Evolutionary conservation across 176 grass and related monocot species (phyloP).

Genomic region (Avena sativa): DNA sequence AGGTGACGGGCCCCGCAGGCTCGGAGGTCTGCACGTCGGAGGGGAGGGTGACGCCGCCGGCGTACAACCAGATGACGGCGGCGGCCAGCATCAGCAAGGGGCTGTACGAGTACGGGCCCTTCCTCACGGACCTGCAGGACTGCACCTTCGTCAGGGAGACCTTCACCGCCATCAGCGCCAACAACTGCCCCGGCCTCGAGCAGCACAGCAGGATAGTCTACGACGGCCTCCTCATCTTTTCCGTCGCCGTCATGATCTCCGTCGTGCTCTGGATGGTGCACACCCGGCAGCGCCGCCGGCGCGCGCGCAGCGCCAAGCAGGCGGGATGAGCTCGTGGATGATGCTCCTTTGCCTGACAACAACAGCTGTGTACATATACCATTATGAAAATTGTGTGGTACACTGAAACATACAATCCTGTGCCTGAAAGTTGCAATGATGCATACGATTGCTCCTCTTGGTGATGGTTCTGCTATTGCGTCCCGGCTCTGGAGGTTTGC

Average conservation of each 20-base stretch:
- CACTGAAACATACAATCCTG: not conserved
- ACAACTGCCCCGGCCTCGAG: constrained; percentile 79
- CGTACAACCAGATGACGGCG: constrained; percentile 80
- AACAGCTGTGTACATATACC: not conserved
- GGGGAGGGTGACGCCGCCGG: constrained; percentile 68
- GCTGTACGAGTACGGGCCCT: constrained; percentile 74
- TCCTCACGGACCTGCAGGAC: constrained; percentile 78
- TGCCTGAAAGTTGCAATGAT: not conserved
- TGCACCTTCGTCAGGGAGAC: constrained; percentile 88
- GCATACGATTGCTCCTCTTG: not conserved
- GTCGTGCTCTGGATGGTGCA: constrained; percentile 78
- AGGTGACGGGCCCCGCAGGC: constrained; percentile 33
- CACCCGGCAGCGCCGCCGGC: constrained; percentile 67
- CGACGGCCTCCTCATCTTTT: constrained; percentile 59
- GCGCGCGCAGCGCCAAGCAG: constrained; percentile 52
- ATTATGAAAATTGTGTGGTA: not conserved
- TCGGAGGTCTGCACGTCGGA: constrained; percentile 60
- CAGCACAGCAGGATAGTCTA: constrained; percentile 65
- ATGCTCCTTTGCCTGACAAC: not conserved
- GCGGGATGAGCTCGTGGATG: not conserved
- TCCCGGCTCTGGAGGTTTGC: not conserved
- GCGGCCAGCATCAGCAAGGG: constrained; percentile 66
- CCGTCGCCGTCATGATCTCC: constrained; percentile 66
- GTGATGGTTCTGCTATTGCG: not conserved
- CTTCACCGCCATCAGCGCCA: constrained; percentile 56